Evolutionary conservation across 129 eudicot genomes (phyloP).

Genomic region (Tagetes patula): DNA sequence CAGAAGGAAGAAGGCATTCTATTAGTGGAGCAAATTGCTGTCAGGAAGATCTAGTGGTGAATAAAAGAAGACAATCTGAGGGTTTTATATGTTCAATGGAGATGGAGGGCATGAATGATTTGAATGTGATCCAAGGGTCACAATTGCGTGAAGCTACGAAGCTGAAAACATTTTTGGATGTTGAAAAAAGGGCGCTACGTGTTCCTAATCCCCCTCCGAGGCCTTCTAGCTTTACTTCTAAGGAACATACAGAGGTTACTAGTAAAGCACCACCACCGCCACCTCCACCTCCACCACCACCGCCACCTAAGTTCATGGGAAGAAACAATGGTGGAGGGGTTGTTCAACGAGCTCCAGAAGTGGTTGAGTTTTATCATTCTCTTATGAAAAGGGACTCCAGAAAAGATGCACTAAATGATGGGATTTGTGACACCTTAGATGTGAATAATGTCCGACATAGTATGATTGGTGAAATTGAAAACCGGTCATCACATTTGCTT

Average conservation of each 20-base stretch:
- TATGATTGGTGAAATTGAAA: constrained; percentile 97
- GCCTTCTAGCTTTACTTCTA: constrained; percentile 48
- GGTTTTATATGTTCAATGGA: constrained; percentile 64
- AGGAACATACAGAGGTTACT: constrained; percentile 37
- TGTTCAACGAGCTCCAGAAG: constrained; percentile 95
- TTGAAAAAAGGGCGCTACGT: constrained; percentile 74
- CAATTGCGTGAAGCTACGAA: constrained; percentile 50
- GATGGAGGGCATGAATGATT: constrained; percentile 43
- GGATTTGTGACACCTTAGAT: constrained; percentile 49
- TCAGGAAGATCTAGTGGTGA: constrained; percentile 49
- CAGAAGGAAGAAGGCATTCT: constrained; percentile 59
- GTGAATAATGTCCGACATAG: constrained; percentile 72
- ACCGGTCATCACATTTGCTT: constrained; percentile 87
- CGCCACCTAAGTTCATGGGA: constrained; percentile 56
- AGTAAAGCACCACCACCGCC: constrained; percentile 68
- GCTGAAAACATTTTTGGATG: constrained; percentile 52
- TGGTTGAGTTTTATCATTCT: constrained; percentile 91
- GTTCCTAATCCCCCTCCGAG: constrained; percentile 92
- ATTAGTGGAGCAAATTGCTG: constrained; percentile 62
- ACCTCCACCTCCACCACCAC: constrained; percentile 82
- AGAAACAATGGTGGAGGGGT: constrained; percentile 41
- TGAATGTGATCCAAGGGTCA: constrained; percentile 40
- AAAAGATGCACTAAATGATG: constrained; percentile 64
- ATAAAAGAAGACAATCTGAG: constrained; percentile 74
- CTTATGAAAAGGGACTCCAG: constrained; percentile 92